Base-by-base conservation (phyloP, 371 early-diverging fungal genomes). In the Nematocida sp. region DNA sequence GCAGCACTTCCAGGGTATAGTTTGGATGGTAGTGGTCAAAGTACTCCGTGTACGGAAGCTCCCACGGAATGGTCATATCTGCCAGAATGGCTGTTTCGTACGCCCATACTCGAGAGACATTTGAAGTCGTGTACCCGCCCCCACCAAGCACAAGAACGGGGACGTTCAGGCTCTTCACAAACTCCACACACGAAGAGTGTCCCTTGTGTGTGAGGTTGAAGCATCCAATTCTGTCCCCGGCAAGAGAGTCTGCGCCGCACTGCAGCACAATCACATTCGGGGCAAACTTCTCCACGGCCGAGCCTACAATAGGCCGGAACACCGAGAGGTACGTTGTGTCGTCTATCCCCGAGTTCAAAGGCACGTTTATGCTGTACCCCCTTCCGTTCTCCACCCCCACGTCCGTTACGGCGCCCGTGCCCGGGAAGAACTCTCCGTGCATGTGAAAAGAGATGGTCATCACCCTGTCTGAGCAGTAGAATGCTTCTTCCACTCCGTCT, bases 171-270 rank as follows among this genome's bases (percentile, higher is more conserved):
- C 82, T 86, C 76, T 89, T 90, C 63, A 92, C 86, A 77, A 89
- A 88, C 50, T 87, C 85, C 2, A 94, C 90, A 79, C 92, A 91
- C 53, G 87, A 86, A 19, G 91, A 91, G 79, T 94, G 94, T 0
- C 91, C 93, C 60, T 85, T 85, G 62, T 92, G 89, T 52, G 87
- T 87, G 29, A 94, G 80, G 79, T 91, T 92, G 78, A 94, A 94
- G 29, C 88, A 86, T 8, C 94, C 94, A 17, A 94, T 80, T 15
- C 90, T 85, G 85, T 94, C 94, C 49, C 88, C 88, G 0, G 90
- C 92, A 4, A 94, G 80, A 8, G 92, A 92, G 79, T 94, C 94
- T 0, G 93, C 92, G n/a, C 94, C 94, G 80, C 92, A 92, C 79
- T 94, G 93, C 40, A 92, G 78, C 0, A 94, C 92, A 54, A 93